phyloP scores from a whole-genome alignment of 148 eudicot genomes.

The Rhododendron kiyosumense region DNA sequence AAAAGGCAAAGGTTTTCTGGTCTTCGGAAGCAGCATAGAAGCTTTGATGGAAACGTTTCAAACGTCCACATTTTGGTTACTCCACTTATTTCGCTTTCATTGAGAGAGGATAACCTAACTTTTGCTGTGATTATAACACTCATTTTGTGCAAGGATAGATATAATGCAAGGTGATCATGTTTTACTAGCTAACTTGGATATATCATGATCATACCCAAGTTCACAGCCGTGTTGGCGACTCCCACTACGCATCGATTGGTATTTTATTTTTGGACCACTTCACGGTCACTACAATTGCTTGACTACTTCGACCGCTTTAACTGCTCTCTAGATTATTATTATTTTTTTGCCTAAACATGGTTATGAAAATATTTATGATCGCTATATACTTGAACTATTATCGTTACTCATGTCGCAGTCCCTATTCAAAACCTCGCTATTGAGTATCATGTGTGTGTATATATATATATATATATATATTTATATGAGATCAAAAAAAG shows the following conservation, averaged over 20 bases:
- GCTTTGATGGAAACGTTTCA: slow-evolving; percentile 51
- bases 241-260: neutral
- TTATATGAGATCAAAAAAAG: no score
- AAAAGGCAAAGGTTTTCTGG: slow-evolving; percentile 48
- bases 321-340: neutral
- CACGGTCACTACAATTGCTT: neutral
- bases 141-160: neutral
- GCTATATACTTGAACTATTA: neutral
- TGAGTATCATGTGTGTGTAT: neutral
- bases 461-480: no score
- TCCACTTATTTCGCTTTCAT: slow-evolving; percentile 42
- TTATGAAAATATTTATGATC: neutral
- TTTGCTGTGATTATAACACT: neutral
- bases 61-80: slow-evolving; percentile 24
- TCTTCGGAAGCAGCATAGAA: slow-evolving; percentile 32
- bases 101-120: slow-evolving; percentile 13
- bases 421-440: neutral
- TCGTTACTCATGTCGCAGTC: neutral
- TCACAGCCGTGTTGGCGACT: neutral
- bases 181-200: neutral
- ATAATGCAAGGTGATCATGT: neutral
- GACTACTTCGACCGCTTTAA: neutral
- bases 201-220: neutral
- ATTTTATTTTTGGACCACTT: neutral
- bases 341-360: neutral